These are phyloP conservation scores for Wallacemonas sp. DNA, from an alignment of 208 protist species.

Conservation along the genomic window DNA sequence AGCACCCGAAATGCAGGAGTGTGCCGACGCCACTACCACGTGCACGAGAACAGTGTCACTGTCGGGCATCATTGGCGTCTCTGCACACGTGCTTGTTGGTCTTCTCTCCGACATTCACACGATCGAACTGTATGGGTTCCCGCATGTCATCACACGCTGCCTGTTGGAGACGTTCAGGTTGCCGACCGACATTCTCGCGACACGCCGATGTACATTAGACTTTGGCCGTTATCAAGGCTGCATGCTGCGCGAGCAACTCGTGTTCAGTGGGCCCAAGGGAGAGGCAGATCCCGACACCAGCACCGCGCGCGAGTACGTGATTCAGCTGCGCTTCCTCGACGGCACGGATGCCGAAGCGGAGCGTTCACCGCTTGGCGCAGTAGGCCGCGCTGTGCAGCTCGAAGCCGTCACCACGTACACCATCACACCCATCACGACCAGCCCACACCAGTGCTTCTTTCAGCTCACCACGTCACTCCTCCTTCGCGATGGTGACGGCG, in stretches of 20 bases:
- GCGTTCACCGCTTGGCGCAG: slow-evolving; percentile 44
- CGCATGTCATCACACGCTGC: slow-evolving; percentile 36
- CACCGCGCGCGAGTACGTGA: neutral
- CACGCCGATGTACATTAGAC: slow-evolving; percentile 39
- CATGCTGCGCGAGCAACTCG: slow-evolving; percentile 46
- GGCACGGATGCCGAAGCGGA: slow-evolving; percentile 25
- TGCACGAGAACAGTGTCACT: slow-evolving; percentile 6
- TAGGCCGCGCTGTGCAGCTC: slow-evolving; percentile 22
- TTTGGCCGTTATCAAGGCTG: slow-evolving; percentile 26
- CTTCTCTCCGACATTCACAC: slow-evolving; percentile 32
- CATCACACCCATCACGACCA: slow-evolving; percentile 35
- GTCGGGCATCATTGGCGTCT: slow-evolving; percentile 49
- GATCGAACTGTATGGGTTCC: slow-evolving; percentile 40
- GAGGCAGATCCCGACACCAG: neutral
- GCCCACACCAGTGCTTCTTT: slow-evolving; percentile 55
- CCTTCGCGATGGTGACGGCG: slow-evolving; percentile 11
- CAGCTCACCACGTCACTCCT: slow-evolving; percentile 31
- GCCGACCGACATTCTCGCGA: slow-evolving; percentile 18
- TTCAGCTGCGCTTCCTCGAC: slow-evolving; percentile 45
- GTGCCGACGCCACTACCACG: too few species aligned
- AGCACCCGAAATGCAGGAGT: neutral
- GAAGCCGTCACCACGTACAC: slow-evolving; percentile 23
- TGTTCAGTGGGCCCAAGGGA: slow-evolving; percentile 14
- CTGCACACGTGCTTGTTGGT: slow-evolving; percentile 24
- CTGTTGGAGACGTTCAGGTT: slow-evolving; percentile 38